These are phyloP conservation scores for Rhizophora mangle DNA, from an alignment of 345 rosid species.

Conservation along the genomic window DNA sequence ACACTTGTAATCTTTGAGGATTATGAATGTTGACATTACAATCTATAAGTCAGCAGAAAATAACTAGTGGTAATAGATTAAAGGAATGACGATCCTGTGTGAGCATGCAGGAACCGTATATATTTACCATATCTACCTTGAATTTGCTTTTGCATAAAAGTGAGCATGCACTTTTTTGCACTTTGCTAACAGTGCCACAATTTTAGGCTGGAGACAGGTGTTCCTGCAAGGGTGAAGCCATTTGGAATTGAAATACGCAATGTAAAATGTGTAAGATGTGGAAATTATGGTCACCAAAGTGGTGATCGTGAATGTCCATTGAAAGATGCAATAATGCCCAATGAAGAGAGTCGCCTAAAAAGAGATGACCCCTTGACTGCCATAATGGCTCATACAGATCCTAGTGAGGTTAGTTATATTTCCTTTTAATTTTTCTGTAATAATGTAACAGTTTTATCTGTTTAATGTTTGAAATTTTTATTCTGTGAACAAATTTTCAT, in stretches of 20 bases:
- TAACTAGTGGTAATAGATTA: background rate
- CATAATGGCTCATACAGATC: conserved; percentile 74
- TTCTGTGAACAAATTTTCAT: background rate
- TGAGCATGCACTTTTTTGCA: background rate
- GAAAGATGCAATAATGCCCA: conserved; percentile 96
- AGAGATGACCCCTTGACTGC: conserved; percentile 96
- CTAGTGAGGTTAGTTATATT: conserved; percentile 60
- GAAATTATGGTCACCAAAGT: conserved; percentile 90
- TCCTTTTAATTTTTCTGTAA: background rate
- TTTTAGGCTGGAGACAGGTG: conserved; percentile 85
- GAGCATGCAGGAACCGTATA: too few species aligned
- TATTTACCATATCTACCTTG: too few species aligned
- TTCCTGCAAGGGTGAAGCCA: conserved; percentile 74
- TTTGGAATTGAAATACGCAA: conserved; percentile 89
- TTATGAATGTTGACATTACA: background rate
- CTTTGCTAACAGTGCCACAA: conserved; percentile 14
- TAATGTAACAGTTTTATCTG: background rate
- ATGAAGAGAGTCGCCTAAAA: conserved; percentile 81
- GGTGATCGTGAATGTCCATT: conserved; percentile 97
- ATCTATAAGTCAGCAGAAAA: background rate
- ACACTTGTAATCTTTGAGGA: background rate
- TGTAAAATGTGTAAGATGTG: conserved; percentile 91
- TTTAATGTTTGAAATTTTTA: background rate
- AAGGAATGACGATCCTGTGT: background rate
- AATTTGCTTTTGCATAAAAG: too few species aligned